Evolutionary conservation across 805 yeast species (phyloP).

Genomic region (Kodamaea kaohsiungensis): DNA sequence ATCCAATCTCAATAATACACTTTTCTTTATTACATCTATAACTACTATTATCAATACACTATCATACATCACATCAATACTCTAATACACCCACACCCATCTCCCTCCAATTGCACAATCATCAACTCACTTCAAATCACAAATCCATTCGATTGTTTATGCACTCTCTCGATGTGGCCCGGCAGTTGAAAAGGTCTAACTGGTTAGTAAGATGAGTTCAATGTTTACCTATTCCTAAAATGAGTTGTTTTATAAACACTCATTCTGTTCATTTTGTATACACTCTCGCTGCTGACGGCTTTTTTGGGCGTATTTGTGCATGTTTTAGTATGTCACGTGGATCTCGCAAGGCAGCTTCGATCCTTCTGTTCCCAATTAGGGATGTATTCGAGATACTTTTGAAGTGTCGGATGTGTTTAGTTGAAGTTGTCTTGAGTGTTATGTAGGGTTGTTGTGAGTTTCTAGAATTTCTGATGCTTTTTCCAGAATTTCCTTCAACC

Average conservation of each 20-base stretch:
- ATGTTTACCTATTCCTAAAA: constrained; percentile 15
- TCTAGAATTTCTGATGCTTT: too few species aligned
- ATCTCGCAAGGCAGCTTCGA: background rate
- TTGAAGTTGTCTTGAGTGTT: too few species aligned
- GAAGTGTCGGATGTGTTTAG: background rate
- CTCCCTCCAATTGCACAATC: too few species aligned
- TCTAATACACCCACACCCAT: too few species aligned
- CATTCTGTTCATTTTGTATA: constrained; percentile 4
- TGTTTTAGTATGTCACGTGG: constrained; percentile 8
- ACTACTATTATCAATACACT: too few species aligned
- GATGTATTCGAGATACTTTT: background rate
- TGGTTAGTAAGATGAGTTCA: background rate
- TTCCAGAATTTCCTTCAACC: too few species aligned
- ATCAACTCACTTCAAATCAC: background rate
- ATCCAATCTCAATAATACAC: too few species aligned
- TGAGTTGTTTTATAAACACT: constrained; percentile 13
- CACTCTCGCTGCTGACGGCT: background rate
- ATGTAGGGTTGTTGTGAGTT: too few species aligned
- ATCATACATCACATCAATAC: too few species aligned
- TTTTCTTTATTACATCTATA: too few species aligned
- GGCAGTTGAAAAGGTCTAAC: background rate
- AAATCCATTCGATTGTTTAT: background rate
- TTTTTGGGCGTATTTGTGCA: background rate
- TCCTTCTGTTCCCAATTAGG: background rate
- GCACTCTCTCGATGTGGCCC: background rate